Percentiles rank a stretch among this genome's conserved stretches.
Conservation (phyloP, 345 rosid species). For the Citrus maxima region DNA sequence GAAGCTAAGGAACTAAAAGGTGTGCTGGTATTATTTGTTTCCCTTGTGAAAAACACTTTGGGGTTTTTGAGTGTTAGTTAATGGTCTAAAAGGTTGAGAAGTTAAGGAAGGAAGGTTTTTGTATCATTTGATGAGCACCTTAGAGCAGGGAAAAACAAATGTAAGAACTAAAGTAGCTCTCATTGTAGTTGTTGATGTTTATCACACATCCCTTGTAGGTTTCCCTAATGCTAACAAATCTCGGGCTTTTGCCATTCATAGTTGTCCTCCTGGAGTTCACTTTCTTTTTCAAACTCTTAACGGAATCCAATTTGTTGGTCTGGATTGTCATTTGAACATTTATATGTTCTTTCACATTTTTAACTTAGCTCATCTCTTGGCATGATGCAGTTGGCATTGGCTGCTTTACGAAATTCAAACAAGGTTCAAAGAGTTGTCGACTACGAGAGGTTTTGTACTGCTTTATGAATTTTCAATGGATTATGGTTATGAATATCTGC, state of each 20-base stretch:
- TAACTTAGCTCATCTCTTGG: constrained; percentile 12
- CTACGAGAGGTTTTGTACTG: constrained; percentile 62
- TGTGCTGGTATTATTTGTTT: neutral
- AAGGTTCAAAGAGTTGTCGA: constrained; percentile 52
- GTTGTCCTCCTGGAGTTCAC: neutral
- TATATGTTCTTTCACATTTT: neutral
- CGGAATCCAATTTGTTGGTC: neutral
- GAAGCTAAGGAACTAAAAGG: neutral
- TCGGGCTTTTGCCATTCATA: neutral
- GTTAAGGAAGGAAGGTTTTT: neutral
- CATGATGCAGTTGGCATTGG: constrained; percentile 75
- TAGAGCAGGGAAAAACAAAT: neutral
- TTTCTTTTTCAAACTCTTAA: neutral
- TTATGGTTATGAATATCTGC: neutral
- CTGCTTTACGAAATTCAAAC: constrained; percentile 69
- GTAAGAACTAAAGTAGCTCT: neutral
- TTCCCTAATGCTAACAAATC: neutral
- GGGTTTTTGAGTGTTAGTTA: neutral
- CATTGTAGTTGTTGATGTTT: neutral
- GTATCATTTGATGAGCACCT: neutral
- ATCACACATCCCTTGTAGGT: neutral
- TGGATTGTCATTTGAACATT: neutral
- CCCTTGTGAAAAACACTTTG: neutral
- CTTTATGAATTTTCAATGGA: constrained; percentile 7
- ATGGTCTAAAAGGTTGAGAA: neutral